phyloP scores from a whole-genome alignment of 1,139 yeast species.

The Meyerozyma smithsonii region DNA sequence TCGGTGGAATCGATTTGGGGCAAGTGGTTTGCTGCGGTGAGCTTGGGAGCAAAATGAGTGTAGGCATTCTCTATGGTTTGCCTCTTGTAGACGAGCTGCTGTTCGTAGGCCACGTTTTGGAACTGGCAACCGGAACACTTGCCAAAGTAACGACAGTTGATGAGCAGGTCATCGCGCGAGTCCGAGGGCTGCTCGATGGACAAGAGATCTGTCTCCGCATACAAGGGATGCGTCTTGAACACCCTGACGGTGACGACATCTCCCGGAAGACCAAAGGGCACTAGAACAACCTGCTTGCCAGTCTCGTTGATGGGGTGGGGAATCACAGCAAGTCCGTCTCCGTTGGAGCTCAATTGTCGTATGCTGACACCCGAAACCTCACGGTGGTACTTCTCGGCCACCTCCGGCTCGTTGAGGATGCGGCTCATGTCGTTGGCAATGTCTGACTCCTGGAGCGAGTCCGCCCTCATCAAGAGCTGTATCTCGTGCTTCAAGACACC shows the following conservation, averaged over 20 bases:
- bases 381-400: conserved; percentile 54
- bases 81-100: conserved; percentile 69
- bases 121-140: conserved; percentile 83
- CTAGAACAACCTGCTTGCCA: conserved; percentile 45
- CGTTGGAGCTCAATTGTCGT: conserved; percentile 61
- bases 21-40: conserved; percentile 28
- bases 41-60: conserved; percentile 58
- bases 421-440: conserved; percentile 60
- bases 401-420: conserved; percentile 56
- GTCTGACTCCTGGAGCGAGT: conserved; percentile 40
- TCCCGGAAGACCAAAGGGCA: conserved; percentile 89
- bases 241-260: conserved; percentile 68
- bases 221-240: conserved; percentile 72
- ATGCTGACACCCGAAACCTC: conserved; percentile 55
- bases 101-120: conserved; percentile 69
- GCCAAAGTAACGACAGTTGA: conserved; percentile 42
- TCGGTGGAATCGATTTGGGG: conserved; percentile 67
- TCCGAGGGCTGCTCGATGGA: conserved; percentile 43
- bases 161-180: conserved; percentile 47
- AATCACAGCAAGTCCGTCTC: conserved; percentile 69
- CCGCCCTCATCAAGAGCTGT: conserved; percentile 45
- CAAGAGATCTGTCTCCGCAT: conserved; percentile 72
- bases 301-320: conserved; percentile 47
- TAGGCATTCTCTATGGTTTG: conserved; percentile 79
- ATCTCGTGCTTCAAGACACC: conserved; percentile 81